phyloP scores from a whole-genome alignment of 192 early-diverging fungal species.

The Funneliformis geosporum region DNA sequence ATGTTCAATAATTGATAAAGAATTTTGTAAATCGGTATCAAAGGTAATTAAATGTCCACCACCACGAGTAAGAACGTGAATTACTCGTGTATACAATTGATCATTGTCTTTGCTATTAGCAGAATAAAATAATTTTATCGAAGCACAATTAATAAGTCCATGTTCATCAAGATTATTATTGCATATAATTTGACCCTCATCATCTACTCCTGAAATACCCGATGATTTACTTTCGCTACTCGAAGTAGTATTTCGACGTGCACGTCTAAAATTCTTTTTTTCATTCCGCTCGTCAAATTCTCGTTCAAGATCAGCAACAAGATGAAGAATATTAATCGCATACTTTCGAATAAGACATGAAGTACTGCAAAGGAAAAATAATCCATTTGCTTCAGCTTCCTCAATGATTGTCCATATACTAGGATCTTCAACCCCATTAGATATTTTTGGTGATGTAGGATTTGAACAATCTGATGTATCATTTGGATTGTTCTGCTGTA shows the following conservation, averaged over 20 bases:
- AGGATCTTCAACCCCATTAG: conserved; percentile 34
- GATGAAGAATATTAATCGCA: conserved; percentile 62
- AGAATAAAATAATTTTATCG: conserved; percentile 22
- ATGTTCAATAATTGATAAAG: conserved; percentile 42
- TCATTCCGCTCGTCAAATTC: conserved; percentile 35
- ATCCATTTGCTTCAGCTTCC: conserved; percentile 73
- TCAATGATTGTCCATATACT: conserved; percentile 51
- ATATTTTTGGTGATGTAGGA: conserved; percentile 3
- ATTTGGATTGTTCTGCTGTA: conserved; percentile 34
- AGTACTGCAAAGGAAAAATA: conserved; percentile 69
- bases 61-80: conserved; percentile 38
- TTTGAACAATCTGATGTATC: conserved; percentile 26
- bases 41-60: conserved; percentile 54
- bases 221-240: conserved; percentile 35
- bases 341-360: conserved; percentile 56
- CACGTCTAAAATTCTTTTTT: neutral
- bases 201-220: conserved; percentile 29
- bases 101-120: conserved; percentile 14
- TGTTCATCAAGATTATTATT: neutral
- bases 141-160: neutral
- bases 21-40: conserved; percentile 46
- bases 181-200: neutral
- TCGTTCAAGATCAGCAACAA: conserved; percentile 54
- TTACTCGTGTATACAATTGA: conserved; percentile 36
- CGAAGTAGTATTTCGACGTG: conserved; percentile 17